Evolutionary conservation across 1,284 basidiomycete species (phyloP).

Genomic region (Tetrapyrgos nigripes): DNA sequence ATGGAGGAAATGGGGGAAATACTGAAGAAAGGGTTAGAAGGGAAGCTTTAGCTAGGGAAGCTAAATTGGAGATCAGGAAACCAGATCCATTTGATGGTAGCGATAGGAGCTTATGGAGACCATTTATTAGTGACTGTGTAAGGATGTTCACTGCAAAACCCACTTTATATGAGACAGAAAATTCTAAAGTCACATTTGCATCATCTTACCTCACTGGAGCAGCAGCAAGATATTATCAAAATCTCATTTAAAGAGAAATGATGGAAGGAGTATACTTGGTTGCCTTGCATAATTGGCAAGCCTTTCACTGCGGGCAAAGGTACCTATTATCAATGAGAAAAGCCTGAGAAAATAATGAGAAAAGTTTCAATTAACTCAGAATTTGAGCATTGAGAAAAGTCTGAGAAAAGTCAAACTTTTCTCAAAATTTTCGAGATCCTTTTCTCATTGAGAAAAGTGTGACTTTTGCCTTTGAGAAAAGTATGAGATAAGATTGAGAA

Average conservation of each 20-base stretch:
- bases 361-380: too few relatives aligned
- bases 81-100: conserved; percentile 6
- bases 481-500: too few relatives aligned
- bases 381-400: too few relatives aligned
- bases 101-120: not conserved
- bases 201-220: conserved; percentile 3
- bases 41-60: not conserved
- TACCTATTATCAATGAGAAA: too few relatives aligned
- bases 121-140: not conserved
- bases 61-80: conserved; percentile 6
- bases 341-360: too few relatives aligned
- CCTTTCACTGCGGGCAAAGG: too few relatives aligned
- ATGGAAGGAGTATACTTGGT: not conserved
- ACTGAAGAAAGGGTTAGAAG: not conserved
- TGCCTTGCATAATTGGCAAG: not conserved
- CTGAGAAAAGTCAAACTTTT: too few relatives aligned
- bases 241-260: not conserved
- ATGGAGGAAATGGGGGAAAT: too few relatives aligned
- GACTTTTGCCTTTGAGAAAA: too few relatives aligned
- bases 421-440: too few relatives aligned
- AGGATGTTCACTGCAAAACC: conserved; percentile 4
- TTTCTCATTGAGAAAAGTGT: too few relatives aligned
- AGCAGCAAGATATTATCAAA: not conserved
- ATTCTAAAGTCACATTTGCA: not conserved
- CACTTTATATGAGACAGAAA: not conserved